Base-by-base conservation (phyloP, 2,329 filamentous ascomycete species). In the Ceratocystis lukuohia region DNA sequence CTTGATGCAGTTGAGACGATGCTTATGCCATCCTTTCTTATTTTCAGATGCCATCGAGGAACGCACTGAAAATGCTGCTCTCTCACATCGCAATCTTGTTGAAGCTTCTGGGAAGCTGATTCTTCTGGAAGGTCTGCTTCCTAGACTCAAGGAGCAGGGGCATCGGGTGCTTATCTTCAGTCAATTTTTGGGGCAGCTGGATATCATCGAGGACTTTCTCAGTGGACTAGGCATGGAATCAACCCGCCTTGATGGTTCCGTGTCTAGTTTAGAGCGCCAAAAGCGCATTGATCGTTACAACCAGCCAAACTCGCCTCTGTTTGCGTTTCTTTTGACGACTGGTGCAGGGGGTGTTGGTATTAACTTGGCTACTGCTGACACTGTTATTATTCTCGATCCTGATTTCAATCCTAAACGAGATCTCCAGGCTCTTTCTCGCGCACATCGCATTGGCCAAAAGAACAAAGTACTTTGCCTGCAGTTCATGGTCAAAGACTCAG, bases 391-490 rank as follows among this genome's bases (percentile, higher is more conserved):
- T 70, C 85, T 97, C 70, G 92, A 99, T 71, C 91, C 91, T 0
- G 94, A 99, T 73, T 97, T 96, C 79, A 99, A 99, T 69, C 94
- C 94, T 0, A 94, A 99, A 73, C 94, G 99, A 75, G 95, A 99
- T 72, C 88, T 99, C 50, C 94, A 99, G 74, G 94, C 94, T 0
- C 81, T 99, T 37, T 96, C 93, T 37, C 86, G 95, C 70, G 94
- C 93, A 20, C 94, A 99, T 75, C 88, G 94, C 30, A 97, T 99
- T 69, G 95, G 95, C 0, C 95, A 99, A 75, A 91, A 91, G 75
- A 91, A 94, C 70, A 96, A 95, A 71, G 94, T 99, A 0, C 81
- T 99, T 1, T 96, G 95, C 70, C 96, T 97, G 72, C 93, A 97
- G 74, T 78, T 99, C 0, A 91, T 96, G 80, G 97, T 91, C 1